These are phyloP conservation scores for Pugionium cornutum DNA, from an alignment of 345 rosid species.

Conservation along the genomic window DNA sequence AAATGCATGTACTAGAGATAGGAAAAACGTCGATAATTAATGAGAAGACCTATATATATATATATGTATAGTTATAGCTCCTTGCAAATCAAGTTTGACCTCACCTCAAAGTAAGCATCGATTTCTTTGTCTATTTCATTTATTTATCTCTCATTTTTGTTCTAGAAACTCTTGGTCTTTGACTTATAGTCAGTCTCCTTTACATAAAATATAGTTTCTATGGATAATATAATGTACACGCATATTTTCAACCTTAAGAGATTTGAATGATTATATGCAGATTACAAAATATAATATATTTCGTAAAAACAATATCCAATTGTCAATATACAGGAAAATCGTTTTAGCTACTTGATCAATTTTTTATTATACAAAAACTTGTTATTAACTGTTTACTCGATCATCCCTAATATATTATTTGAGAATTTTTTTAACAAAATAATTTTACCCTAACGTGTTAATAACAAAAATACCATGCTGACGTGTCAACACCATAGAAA, in stretches of 20 bases:
- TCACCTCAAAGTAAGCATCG: constrained; percentile 24
- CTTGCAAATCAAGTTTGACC: constrained; percentile 33
- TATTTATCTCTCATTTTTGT: constrained; percentile 3
- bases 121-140: constrained; percentile 32
- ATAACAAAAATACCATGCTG: no score
- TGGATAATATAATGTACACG: background rate
- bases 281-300: background rate
- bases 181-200: constrained; percentile 33
- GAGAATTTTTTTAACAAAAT: no score
- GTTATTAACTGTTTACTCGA: no score
- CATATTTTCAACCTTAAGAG: constrained; percentile 21
- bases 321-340: background rate
- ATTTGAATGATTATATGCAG: constrained; percentile 1
- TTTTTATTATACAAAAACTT: no score
- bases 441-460: no score
- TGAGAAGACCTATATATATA: constrained; percentile 33
- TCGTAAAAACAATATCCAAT: background rate
- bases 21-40: constrained; percentile 24
- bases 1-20: constrained; percentile 15
- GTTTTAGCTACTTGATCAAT: background rate
- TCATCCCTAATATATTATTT: no score
- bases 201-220: background rate
- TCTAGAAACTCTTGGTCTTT: constrained; percentile 41
- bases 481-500: no score
- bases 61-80: constrained; percentile 20